Evolutionary conservation across 2,329 filamentous ascomycete genomes (phyloP).

Genomic region (Aspergillus niger): DNA sequence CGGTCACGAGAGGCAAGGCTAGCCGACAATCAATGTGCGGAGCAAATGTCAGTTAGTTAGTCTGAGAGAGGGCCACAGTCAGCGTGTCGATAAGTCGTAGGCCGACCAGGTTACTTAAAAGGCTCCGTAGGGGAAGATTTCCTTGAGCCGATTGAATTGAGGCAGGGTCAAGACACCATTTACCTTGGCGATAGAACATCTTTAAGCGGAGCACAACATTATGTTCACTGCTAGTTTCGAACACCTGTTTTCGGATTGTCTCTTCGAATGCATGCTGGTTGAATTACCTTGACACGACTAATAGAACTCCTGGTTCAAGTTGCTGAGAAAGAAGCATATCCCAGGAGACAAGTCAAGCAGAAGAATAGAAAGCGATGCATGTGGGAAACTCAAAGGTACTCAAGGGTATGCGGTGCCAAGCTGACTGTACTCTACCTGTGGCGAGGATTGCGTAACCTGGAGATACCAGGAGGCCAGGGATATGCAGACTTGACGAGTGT

Average conservation of each 20-base stretch:
- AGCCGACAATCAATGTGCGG: not conserved
- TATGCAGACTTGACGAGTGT: not conserved
- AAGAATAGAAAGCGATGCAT: not conserved
- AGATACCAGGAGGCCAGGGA: not conserved
- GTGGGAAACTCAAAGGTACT: not conserved
- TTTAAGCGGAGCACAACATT: not conserved
- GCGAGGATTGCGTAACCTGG: not conserved
- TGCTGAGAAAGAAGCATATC: not conserved
- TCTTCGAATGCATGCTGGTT: not conserved
- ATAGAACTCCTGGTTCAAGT: not conserved
- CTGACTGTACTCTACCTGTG: not conserved
- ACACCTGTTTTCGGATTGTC: not conserved
- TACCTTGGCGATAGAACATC: too few species aligned
- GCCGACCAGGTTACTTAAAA: not conserved
- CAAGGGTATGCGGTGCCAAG: not conserved
- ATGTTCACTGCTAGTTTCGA: not conserved
- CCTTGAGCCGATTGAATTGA: too few species aligned
- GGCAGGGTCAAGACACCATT: too few species aligned
- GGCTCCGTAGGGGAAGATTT: not conserved
- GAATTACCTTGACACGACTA: not conserved
- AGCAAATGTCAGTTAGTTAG: not conserved
- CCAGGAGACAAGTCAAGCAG: not conserved
- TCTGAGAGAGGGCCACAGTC: not conserved
- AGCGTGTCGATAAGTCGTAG: not conserved
- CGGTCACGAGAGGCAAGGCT: not conserved